Evolutionary conservation across 371 early-diverging fungal species (phyloP).

Genomic region (Mucor indicus): DNA sequence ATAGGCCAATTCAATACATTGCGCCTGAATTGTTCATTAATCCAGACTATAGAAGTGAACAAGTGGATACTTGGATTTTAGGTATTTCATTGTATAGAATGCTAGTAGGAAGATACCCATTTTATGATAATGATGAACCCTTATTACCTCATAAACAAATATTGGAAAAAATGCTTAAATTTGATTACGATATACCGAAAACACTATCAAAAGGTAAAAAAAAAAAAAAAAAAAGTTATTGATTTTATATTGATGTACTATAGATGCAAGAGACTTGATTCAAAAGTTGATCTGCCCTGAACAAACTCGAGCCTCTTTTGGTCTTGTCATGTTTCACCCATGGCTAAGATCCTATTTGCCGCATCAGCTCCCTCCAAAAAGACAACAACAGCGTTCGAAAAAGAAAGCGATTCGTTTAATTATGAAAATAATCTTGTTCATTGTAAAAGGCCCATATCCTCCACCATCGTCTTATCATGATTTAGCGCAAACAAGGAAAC

Average conservation of each 20-base stretch:
- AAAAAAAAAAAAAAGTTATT: background rate
- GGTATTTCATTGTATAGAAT: slow-evolving; percentile 43
- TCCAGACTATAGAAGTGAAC: slow-evolving; percentile 9
- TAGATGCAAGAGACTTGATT: slow-evolving; percentile 42
- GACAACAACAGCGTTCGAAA: background rate
- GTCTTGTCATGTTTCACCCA: slow-evolving; percentile 39
- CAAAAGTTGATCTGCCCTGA: slow-evolving; percentile 40
- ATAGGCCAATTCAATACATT: slow-evolving; percentile 35
- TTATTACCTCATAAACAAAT: slow-evolving; percentile 19
- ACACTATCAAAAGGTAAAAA: background rate
- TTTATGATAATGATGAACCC: slow-evolving; percentile 6
- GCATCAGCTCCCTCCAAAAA: background rate
- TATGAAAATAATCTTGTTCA: slow-evolving; percentile 10
- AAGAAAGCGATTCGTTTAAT: slow-evolving; percentile 7
- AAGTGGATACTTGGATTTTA: slow-evolving; percentile 37
- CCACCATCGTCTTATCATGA: slow-evolving; percentile 21
- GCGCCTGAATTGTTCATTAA: slow-evolving; percentile 33
- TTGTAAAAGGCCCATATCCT: slow-evolving; percentile 35
- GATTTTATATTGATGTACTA: background rate
- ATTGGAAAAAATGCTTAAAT: slow-evolving; percentile 36
- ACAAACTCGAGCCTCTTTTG: slow-evolving; percentile 30
- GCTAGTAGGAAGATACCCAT: slow-evolving; percentile 41
- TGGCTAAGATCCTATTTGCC: slow-evolving; percentile 35
- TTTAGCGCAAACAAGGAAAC: too few relatives aligned
- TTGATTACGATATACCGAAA: slow-evolving; percentile 17